These are phyloP conservation scores for Helotiales sp. DNA, from an alignment of 2,329 filamentous ascomycete genomes.

Conservation along the genomic window DNA sequence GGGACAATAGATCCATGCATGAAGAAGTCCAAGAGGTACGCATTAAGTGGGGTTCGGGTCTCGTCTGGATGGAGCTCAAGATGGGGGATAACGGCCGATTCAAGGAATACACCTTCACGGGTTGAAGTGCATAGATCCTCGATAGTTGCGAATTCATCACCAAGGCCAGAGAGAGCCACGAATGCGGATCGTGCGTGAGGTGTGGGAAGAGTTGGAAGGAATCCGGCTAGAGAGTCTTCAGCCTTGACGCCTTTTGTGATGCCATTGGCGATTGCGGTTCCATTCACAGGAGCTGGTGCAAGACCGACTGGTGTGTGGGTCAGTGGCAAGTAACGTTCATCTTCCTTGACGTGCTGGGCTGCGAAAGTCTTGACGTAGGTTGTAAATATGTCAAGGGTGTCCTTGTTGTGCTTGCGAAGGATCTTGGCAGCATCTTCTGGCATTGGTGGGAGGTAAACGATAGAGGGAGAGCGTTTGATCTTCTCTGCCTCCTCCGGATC, in stretches of 20 bases:
- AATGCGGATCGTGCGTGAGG: constrained; percentile 68
- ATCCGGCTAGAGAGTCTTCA: constrained; percentile 16
- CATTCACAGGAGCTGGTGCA: constrained; percentile 15
- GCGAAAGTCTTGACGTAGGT: constrained; percentile 73
- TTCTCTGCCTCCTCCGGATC: constrained; percentile 54
- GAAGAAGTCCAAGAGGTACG: constrained; percentile 78
- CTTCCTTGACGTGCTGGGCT: constrained; percentile 57
- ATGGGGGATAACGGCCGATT: constrained; percentile 74
- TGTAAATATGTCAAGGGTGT: constrained; percentile 69
- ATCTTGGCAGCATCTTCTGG: constrained; percentile 61
- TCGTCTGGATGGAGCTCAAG: constrained; percentile 65
- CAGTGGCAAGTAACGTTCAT: constrained; percentile 40
- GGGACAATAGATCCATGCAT: constrained; percentile 69
- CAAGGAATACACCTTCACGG: constrained; percentile 73
- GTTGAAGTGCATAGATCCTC: constrained; percentile 69
- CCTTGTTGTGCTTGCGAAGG: constrained; percentile 65
- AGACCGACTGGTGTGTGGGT: constrained; percentile 37
- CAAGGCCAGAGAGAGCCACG: constrained; percentile 70
- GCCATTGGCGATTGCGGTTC: constrained; percentile 18
- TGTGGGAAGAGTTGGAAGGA: constrained; percentile 44
- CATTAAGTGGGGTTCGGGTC: constrained; percentile 58
- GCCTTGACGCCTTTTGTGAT: constrained; percentile 19
- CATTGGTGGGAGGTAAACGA: constrained; percentile 68
- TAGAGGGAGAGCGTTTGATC: constrained; percentile 63
- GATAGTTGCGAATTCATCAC: constrained; percentile 67